Evolutionary conservation across 768 basidiomycete genomes (phyloP).

Genomic region (Amanita rimosa): DNA sequence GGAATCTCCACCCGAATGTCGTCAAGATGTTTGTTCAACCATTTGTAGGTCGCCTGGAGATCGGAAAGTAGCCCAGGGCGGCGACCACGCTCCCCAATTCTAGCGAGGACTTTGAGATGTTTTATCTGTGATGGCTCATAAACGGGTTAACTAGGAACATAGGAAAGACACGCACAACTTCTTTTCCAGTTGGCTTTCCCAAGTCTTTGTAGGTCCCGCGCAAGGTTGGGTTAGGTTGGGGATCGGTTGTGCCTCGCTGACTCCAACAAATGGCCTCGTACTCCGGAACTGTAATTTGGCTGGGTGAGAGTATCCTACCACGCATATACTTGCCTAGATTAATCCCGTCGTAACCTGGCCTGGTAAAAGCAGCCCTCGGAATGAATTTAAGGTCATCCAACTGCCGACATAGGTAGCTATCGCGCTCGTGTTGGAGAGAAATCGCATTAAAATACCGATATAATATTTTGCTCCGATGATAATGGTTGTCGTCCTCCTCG

Average conservation of each 20-base stretch:
- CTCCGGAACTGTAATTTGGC: conserved; percentile 23
- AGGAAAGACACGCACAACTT: conserved; percentile 27
- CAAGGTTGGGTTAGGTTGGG: conserved; percentile 16
- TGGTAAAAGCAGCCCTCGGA: conserved; percentile 18
- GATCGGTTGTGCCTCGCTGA: conserved; percentile 26
- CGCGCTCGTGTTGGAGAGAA: conserved; percentile 16
- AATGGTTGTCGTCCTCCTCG: conserved; percentile 4
- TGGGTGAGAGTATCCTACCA: conserved; percentile 25
- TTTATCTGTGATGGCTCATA: conserved; percentile 19
- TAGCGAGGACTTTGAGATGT: conserved; percentile 26
- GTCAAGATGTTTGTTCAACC: conserved; percentile 22
- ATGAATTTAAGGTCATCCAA: conserved; percentile 28
- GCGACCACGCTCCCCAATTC: conserved; percentile 16
- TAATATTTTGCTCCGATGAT: conserved; percentile 18
- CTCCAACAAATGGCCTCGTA: conserved; percentile 36
- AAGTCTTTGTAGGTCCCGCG: conserved; percentile 20
- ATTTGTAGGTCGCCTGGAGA: conserved; percentile 30
- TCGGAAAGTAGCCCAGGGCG: conserved; percentile 22
- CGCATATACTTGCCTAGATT: conserved; percentile 15
- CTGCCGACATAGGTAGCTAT: conserved; percentile 15
- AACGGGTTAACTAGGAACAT: neutral
- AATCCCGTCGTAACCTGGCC: conserved; percentile 10
- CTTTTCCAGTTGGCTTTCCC: conserved; percentile 25
- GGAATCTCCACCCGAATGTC: conserved; percentile 11
- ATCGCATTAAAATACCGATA: conserved; percentile 21